Base-by-base conservation (phyloP, 176 grass and related monocot genomes). In the Bonia amplexicaulis region DNA sequence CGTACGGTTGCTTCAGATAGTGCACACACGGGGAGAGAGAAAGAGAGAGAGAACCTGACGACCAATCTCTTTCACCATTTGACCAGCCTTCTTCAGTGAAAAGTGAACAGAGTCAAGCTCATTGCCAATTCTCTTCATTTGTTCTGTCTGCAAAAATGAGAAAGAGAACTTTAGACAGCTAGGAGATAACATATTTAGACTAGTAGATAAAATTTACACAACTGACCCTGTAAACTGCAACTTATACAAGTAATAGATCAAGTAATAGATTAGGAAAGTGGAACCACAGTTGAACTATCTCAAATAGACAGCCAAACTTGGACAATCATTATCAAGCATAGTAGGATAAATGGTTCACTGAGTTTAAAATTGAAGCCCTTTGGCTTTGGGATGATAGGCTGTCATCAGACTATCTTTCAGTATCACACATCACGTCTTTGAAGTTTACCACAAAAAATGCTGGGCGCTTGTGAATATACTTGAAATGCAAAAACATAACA, bases 71-170 rank as follows among this genome's bases (percentile, higher is more conserved):
- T 93, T 93, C 42, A 88, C 92, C 45, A 90, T 55, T 69, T 90
- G 60, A 55, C 85, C 88, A 66, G 88, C 92, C 66, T 90, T 93
- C 83, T 93, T 93, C 44, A 93, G 66, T 2, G 92, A 93, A 70
- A 93, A 93, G 51, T 93, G 92, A 73, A 90, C 86, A 49, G 92
- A 65, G 80, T 93, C 92, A 1, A 93, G 74, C 78, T 93, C 92
- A 74, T 91, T 84, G 20, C 67, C 89, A 41, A 91, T 87, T 55
- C 80, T 88, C 65, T 90, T 90, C 89, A 91, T 89, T 77, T 91
- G 89, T 16, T 91, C 87, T 78, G 84, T 91, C 89, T 94, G 81
- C 23, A 81, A 40, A 84, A 76, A 33, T 5, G 12, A 37, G 12
- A 22, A 79, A 79, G 60, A 49, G 55, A 66, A 48, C 5, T 48